A percentile compares a stretch with the other conserved stretches of the same genome.
Evolutionary conservation across 2,329 filamentous ascomycete species (phyloP).

Genomic region (Verticillium alfalfae): DNA sequence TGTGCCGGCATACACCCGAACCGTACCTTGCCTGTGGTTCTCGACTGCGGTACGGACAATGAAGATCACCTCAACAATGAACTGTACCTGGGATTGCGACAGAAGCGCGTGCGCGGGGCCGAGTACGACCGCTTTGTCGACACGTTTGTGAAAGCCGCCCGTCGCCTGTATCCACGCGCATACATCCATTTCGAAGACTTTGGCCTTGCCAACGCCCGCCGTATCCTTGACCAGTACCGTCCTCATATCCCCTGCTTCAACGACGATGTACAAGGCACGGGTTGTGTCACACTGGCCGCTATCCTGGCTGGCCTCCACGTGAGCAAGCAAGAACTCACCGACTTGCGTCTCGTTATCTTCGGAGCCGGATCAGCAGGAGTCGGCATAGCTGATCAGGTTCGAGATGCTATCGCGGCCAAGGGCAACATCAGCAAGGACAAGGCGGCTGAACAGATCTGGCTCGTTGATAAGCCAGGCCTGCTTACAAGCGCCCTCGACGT

Average conservation of each 20-base stretch:
- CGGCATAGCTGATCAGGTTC: conserved; percentile 80
- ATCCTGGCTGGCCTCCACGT: conserved; percentile 73
- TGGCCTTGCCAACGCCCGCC: conserved; percentile 68
- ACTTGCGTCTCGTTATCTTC: conserved; percentile 70
- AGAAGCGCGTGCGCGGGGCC: conserved; percentile 62
- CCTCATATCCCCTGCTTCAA: conserved; percentile 79
- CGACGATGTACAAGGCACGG: conserved; percentile 85
- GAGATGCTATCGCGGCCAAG: conserved; percentile 71
- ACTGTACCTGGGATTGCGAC: conserved; percentile 70
- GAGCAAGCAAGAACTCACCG: conserved; percentile 57
- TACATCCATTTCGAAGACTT: conserved; percentile 92
- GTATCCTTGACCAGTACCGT: conserved; percentile 71
- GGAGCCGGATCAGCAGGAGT: conserved; percentile 78
- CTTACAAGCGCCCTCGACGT: conserved; percentile 59
- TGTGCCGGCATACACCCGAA: conserved; percentile 84
- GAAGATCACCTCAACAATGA: conserved; percentile 67
- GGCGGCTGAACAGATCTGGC: conserved; percentile 75
- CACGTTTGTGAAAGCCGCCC: conserved; percentile 62
- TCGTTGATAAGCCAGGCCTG: conserved; percentile 77
- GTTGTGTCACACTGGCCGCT: conserved; percentile 79
- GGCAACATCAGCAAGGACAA: conserved; percentile 63
- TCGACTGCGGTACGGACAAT: conserved; percentile 86
- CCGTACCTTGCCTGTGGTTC: conserved; percentile 70
- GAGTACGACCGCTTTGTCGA: conserved; percentile 75
- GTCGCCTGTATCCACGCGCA: conserved; percentile 68